Percentiles rank a stretch among this genome's conserved stretches.
These are phyloP conservation scores for Paratinospora sagittata DNA, from an alignment of 164 flowering plant species.

Conservation along the genomic window DNA sequence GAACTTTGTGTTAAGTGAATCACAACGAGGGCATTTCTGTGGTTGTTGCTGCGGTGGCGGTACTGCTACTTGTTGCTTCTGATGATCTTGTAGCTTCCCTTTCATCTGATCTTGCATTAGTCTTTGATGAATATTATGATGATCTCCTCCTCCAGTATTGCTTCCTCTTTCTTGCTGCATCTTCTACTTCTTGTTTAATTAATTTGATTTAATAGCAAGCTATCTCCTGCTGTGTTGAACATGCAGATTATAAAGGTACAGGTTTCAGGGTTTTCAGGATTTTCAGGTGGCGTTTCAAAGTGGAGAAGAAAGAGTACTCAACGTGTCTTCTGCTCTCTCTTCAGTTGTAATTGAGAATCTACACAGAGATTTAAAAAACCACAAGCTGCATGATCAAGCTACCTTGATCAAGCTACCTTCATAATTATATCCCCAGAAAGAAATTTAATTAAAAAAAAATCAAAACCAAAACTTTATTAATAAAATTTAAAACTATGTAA, in stretches of 20 bases:
- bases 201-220: neutral
- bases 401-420: no score
- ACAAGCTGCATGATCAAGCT: no score
- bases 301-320: neutral
- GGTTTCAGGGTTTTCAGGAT: neutral
- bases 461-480: no score
- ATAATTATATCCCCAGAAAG: neutral
- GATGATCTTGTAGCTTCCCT: constrained; percentile 18
- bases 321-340: constrained; percentile 1
- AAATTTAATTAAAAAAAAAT: neutral
- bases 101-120: neutral
- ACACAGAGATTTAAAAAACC: neutral
- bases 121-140: neutral
- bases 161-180: constrained; percentile 13
- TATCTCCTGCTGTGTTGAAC: neutral
- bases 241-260: constrained; percentile 1
- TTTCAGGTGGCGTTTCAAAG: neutral
- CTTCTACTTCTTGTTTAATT: neutral
- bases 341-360: neutral
- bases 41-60: constrained; percentile 18
- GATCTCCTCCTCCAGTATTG: neutral
- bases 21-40: constrained; percentile 24
- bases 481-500: no score
- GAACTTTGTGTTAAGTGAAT: constrained; percentile 26
- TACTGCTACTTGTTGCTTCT: constrained; percentile 16